Conservation (phyloP, 2,329 filamentous ascomycete genomes). For the Colletotrichum sp. region DNA sequence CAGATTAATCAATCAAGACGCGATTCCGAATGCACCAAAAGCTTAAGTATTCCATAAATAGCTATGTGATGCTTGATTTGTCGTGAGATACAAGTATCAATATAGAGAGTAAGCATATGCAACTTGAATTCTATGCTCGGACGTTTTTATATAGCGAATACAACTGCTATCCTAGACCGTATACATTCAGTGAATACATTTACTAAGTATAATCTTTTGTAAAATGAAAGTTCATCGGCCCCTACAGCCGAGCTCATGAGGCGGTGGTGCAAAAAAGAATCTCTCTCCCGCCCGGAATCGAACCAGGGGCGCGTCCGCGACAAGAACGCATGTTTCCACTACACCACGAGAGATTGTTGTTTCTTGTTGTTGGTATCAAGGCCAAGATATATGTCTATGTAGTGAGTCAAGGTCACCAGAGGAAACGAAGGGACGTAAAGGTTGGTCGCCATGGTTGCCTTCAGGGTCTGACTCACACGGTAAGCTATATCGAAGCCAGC, state of each 20-base stretch:
- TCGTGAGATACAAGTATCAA: too few relatives aligned
- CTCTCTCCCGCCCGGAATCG: not conserved
- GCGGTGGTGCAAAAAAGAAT: not conserved
- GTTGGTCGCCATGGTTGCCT: not conserved
- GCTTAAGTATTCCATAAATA: rapidly evolving
- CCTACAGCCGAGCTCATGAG: not conserved
- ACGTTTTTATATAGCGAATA: too few relatives aligned
- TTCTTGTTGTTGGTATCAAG: not conserved
- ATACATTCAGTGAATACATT: not conserved
- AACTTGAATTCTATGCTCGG: rapidly evolving
- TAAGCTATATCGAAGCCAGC: not conserved
- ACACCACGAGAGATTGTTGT: not conserved
- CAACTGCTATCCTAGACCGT: not conserved
- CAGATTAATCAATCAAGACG: too few relatives aligned
- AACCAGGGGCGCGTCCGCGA: not conserved
- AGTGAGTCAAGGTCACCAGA: not conserved
- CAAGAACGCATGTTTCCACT: not conserved
- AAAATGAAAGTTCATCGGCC: too few relatives aligned
- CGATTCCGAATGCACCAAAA: too few relatives aligned
- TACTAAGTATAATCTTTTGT: rapidly evolving
- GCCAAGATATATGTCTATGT: rapidly evolving
- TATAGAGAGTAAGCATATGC: too few relatives aligned
- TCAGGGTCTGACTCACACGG: not conserved
- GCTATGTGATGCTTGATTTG: rapidly evolving
- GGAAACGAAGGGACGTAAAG: not conserved